phyloP scores from a whole-genome alignment of 352 stramenopile species.

The Pythium pyrilobum region DNA sequence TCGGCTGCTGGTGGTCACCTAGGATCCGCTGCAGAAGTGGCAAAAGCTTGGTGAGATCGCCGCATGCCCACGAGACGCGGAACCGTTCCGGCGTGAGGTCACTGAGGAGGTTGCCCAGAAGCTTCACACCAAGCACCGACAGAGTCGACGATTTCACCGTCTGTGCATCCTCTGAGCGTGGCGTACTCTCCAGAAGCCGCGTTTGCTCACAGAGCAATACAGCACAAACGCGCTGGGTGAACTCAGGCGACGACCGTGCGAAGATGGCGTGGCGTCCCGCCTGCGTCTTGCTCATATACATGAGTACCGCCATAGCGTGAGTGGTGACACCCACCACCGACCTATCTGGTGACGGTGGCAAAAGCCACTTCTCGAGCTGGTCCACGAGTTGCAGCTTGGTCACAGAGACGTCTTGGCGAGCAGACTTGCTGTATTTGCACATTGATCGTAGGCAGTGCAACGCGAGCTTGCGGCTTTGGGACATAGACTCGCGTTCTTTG shows the following conservation, averaged over 20 bases:
- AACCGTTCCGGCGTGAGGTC: slow-evolving; percentile 22
- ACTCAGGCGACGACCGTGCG: slow-evolving; percentile 3
- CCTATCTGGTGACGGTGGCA: not conserved
- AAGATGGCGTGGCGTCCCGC: slow-evolving; percentile 24
- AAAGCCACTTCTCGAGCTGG: slow-evolving; percentile 27
- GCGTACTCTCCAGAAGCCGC: not conserved
- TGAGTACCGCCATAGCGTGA: slow-evolving; percentile 27
- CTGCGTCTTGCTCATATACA: slow-evolving; percentile 24
- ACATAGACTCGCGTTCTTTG: not conserved
- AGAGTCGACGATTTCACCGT: no score
- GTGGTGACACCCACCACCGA: not conserved
- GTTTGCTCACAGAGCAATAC: slow-evolving; percentile 7
- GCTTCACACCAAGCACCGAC: slow-evolving; percentile 27
- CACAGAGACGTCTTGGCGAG: slow-evolving; percentile 24
- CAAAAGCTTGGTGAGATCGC: slow-evolving; percentile 24
- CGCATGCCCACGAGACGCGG: slow-evolving; percentile 22
- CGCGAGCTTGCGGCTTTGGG: slow-evolving; percentile 14
- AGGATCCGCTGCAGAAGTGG: slow-evolving; percentile 26
- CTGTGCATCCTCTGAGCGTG: no score
- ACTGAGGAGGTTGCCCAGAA: slow-evolving; percentile 43
- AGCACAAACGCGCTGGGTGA: slow-evolving; percentile 21
- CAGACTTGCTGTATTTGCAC: slow-evolving; percentile 27
- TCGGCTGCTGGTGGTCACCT: slow-evolving; percentile 33
- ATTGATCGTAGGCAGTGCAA: slow-evolving; percentile 34
- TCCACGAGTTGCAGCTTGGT: slow-evolving; percentile 19